A percentile compares a stretch with the other conserved stretches of the same genome.
phyloP scores from a whole-genome alignment of 208 protist species.

The Porcisia deanei region DNA sequence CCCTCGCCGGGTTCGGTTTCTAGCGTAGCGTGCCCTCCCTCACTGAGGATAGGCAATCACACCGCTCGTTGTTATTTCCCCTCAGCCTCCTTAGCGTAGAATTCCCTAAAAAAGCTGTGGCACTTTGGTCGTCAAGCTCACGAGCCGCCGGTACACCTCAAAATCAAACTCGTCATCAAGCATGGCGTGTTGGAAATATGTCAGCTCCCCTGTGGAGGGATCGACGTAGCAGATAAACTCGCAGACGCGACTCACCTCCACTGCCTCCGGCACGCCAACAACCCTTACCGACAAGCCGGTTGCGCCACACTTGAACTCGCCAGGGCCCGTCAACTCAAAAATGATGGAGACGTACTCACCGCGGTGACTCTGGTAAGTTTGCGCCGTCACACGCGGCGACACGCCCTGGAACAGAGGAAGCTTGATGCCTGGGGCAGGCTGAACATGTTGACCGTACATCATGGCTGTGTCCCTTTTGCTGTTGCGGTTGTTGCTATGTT shows the following conservation, averaged over 20 bases:
- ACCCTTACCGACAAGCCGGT: constrained; percentile 68
- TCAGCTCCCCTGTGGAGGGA: constrained; percentile 65
- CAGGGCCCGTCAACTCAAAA: constrained; percentile 66
- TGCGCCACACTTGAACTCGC: constrained; percentile 73
- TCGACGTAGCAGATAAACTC: constrained; percentile 93
- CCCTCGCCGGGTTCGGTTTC: background rate
- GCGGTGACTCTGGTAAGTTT: constrained; percentile 60
- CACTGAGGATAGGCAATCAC: background rate
- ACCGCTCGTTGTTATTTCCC: background rate
- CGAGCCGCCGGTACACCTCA: constrained; percentile 79
- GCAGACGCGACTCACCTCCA: constrained; percentile 86
- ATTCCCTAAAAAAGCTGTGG: constrained; percentile 78
- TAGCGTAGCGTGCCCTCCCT: background rate
- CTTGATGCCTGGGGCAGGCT: constrained; percentile 28
- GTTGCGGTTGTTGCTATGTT: background rate
- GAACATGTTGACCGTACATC: constrained; percentile 31
- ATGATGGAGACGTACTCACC: constrained; percentile 91
- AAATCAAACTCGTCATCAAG: constrained; percentile 93
- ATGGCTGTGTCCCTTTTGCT: constrained; percentile 1
- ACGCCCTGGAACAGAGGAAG: constrained; percentile 82
- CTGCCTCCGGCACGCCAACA: constrained; percentile 56
- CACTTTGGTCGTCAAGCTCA: constrained; percentile 78
- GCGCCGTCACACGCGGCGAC: constrained; percentile 80
- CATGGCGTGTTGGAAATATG: constrained; percentile 84
- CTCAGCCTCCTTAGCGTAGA: background rate